phyloP scores from a whole-genome alignment of 768 basidiomycete genomes.

The Leccinum rimulosum region DNA sequence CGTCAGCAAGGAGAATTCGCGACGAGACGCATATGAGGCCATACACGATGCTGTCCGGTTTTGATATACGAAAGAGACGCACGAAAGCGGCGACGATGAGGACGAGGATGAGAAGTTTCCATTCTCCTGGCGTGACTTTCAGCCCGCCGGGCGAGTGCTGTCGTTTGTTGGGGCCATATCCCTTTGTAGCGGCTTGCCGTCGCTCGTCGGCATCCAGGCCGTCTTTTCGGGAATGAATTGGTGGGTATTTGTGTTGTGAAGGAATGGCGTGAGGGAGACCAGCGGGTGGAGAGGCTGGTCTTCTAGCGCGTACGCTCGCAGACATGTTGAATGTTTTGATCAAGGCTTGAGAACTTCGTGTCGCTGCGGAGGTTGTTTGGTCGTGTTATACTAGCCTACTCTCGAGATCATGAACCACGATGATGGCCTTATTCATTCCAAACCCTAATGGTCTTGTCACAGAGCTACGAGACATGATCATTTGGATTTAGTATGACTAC shows the following conservation, averaged over 20 bases:
- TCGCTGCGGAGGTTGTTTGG: slow-evolving; percentile 19
- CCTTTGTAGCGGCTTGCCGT: slow-evolving; percentile 66
- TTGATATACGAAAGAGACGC: slow-evolving; percentile 81
- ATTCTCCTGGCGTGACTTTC: slow-evolving; percentile 67
- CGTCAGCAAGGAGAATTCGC: background rate
- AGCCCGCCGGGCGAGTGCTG: slow-evolving; percentile 57
- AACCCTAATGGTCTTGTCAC: too few relatives aligned
- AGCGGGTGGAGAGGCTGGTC: slow-evolving; percentile 67
- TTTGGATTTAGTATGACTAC: too few relatives aligned
- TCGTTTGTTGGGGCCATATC: slow-evolving; percentile 51
- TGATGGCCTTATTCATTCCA: too few relatives aligned
- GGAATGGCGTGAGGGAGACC: slow-evolving; percentile 37
- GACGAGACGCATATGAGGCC: slow-evolving; percentile 29
- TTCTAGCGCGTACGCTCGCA: slow-evolving; percentile 58
- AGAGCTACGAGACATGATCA: too few relatives aligned
- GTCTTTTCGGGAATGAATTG: slow-evolving; percentile 48
- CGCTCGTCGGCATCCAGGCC: slow-evolving; percentile 74
- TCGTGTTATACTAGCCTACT: slow-evolving; percentile 1
- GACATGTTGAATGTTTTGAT: slow-evolving; percentile 25
- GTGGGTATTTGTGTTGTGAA: slow-evolving; percentile 56
- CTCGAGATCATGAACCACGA: too few relatives aligned
- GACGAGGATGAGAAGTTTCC: slow-evolving; percentile 67
- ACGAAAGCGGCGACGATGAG: slow-evolving; percentile 73
- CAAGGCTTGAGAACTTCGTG: background rate
- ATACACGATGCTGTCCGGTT: slow-evolving; percentile 91